Percentiles rank a stretch among this genome's conserved stretches.
These are phyloP conservation scores for Candida anglica DNA, from an alignment of 805 yeast species.

Conservation along the genomic window DNA sequence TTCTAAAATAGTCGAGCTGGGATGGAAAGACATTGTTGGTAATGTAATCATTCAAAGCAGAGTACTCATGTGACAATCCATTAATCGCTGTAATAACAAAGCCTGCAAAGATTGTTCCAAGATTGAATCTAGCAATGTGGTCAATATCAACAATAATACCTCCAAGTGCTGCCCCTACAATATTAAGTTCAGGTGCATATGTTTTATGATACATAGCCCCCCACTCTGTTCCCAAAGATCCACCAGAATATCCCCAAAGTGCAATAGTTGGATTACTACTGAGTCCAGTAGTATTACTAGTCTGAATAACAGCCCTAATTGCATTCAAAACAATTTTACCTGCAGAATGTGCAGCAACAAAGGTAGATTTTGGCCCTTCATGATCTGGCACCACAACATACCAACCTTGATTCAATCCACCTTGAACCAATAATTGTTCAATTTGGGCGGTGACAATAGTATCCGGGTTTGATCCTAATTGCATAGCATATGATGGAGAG, in stretches of 20 bases:
- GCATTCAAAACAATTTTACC: constrained; percentile 22
- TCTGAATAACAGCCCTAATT: constrained; percentile 17
- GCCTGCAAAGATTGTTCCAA: constrained; percentile 19
- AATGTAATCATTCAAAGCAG: constrained; percentile 10
- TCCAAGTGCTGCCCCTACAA: constrained; percentile 25
- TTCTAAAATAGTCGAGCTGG: constrained; percentile 1
- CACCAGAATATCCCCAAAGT: constrained; percentile 31
- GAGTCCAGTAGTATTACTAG: constrained; percentile 13
- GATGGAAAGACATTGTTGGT: constrained; percentile 4
- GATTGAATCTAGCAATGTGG: constrained; percentile 12
- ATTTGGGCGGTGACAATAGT: constrained; percentile 10
- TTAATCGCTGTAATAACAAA: constrained; percentile 18
- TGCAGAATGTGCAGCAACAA: constrained; percentile 17
- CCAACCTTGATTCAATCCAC: constrained; percentile 15
- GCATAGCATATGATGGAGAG: constrained; percentile 16
- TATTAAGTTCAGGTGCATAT: constrained; percentile 23
- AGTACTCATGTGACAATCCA: constrained; percentile 21
- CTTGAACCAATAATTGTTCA: constrained; percentile 13
- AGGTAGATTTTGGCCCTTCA: constrained; percentile 22
- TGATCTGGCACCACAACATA: constrained; percentile 20
- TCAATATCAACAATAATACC: constrained; percentile 24
- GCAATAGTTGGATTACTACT: constrained; percentile 13
- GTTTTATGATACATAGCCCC: constrained; percentile 21
- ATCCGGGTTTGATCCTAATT: constrained; percentile 7
- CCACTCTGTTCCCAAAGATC: constrained; percentile 26